phyloP scores from a whole-genome alignment of 177 flowering plant species.

The Vitis hybrid region DNA sequence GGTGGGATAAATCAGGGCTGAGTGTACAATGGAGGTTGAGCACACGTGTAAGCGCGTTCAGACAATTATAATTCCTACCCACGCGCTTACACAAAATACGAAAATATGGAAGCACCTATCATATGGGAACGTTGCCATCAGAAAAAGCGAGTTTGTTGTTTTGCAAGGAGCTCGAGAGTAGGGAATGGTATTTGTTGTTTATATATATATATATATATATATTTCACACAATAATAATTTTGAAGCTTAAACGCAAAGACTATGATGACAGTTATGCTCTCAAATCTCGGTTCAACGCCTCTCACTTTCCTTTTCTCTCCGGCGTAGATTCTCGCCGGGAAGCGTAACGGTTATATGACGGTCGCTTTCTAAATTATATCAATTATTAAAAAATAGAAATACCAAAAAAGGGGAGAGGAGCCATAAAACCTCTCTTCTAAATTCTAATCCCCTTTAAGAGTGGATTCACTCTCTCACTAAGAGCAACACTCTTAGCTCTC shows the following conservation, averaged over 20 bases:
- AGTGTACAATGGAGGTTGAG: not conserved
- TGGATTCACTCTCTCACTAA: no score
- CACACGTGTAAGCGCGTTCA: conserved; percentile 11
- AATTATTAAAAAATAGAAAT: no score
- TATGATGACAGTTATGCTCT: conserved; percentile 38
- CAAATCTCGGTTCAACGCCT: conserved; percentile 26
- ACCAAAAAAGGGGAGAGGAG: no score
- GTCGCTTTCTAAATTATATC: conserved; percentile 1
- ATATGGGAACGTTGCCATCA: not conserved
- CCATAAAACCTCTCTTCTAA: no score
- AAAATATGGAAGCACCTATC: not conserved
- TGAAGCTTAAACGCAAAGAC: not conserved
- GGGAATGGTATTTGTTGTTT: not conserved
- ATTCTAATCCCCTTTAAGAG: no score
- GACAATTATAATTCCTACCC: not conserved
- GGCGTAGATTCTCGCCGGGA: conserved; percentile 15
- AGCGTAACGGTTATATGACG: conserved; percentile 43
- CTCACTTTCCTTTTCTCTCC: conserved; percentile 12
- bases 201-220: no score
- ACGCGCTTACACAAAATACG: not conserved
- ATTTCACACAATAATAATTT: not conserved
- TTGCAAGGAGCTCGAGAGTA: not conserved
- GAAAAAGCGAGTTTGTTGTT: conserved; percentile 4
- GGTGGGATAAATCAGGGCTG: no score
- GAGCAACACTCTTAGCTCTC: not conserved